Evolutionary conservation across 805 yeast genomes (phyloP).

Genomic region (Yamadazyma scolyti): DNA sequence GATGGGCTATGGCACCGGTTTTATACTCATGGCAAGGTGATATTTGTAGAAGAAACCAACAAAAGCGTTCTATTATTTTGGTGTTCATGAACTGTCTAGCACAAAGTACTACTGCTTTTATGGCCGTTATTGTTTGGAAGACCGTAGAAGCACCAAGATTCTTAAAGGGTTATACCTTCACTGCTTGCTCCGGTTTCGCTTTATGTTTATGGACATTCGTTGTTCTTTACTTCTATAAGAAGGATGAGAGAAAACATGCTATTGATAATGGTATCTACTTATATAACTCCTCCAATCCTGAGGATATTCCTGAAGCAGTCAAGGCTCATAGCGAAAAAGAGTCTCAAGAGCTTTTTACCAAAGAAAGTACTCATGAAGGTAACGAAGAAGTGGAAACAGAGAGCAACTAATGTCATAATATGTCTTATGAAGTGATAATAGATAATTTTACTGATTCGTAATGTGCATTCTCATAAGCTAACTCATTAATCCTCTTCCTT

Average conservation of each 20-base stretch:
- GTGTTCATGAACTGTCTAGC: slow-evolving; percentile 54
- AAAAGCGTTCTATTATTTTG: slow-evolving; percentile 54
- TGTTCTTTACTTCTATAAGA: slow-evolving; percentile 45
- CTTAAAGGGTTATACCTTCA: slow-evolving; percentile 50
- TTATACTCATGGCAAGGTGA: slow-evolving; percentile 57
- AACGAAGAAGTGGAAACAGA: slow-evolving; percentile 4
- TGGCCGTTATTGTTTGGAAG: slow-evolving; percentile 49
- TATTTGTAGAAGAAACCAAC: slow-evolving; percentile 53
- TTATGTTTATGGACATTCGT: slow-evolving; percentile 49
- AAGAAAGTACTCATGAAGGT: too few relatives aligned
- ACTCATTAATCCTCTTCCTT: slow-evolving; percentile 9
- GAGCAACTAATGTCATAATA: slow-evolving; percentile 1
- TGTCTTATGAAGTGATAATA: slow-evolving; percentile 1
- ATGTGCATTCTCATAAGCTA: too few relatives aligned
- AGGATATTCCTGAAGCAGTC: slow-evolving; percentile 10
- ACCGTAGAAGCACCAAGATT: slow-evolving; percentile 58
- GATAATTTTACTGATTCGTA: slow-evolving; percentile 1
- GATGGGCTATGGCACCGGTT: slow-evolving; percentile 63
- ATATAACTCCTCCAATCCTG: slow-evolving; percentile 18
- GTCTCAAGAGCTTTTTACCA: background rate
- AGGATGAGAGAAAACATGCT: slow-evolving; percentile 28
- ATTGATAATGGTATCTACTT: slow-evolving; percentile 33
- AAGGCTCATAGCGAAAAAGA: slow-evolving; percentile 3
- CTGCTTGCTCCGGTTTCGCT: slow-evolving; percentile 44
- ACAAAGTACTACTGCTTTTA: slow-evolving; percentile 53